Conservation (phyloP, 305 asterid genomes). For the Fraxinus greggii region DNA sequence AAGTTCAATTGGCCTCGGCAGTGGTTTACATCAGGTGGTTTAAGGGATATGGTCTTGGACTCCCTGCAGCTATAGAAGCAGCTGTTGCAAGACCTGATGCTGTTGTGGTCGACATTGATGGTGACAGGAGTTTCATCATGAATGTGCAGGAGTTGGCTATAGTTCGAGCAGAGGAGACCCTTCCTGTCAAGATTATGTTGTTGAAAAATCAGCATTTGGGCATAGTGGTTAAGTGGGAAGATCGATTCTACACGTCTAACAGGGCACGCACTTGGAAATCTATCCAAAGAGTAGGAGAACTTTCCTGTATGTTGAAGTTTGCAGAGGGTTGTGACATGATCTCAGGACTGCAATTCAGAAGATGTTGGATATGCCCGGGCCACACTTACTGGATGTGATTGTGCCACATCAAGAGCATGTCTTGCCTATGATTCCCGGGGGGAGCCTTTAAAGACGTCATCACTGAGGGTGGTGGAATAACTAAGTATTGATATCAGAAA, state of each 20-base stretch:
- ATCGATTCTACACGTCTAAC: constrained; percentile 54
- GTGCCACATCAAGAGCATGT: constrained; percentile 63
- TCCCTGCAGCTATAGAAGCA: constrained; percentile 65
- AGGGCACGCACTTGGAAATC: constrained; percentile 62
- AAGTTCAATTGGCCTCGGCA: constrained; percentile 57
- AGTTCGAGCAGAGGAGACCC: constrained; percentile 52
- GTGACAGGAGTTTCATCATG: constrained; percentile 69
- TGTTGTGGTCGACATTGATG: constrained; percentile 61
- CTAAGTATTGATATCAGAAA: constrained; percentile 24
- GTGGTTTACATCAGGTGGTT: constrained; percentile 59
- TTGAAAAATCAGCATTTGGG: constrained; percentile 61
- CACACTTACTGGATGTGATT: constrained; percentile 56
- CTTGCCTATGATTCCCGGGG: constrained; percentile 64
- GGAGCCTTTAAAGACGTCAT: constrained; percentile 61
- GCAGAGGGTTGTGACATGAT: constrained; percentile 57
- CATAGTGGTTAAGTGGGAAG: constrained; percentile 68
- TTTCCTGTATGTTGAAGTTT: constrained; percentile 58
- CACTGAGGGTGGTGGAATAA: constrained; percentile 57
- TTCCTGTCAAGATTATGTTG: constrained; percentile 56
- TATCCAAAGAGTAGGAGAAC: constrained; percentile 43
- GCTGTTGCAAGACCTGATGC: constrained; percentile 61
- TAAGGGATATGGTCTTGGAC: constrained; percentile 62
- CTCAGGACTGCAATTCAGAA: constrained; percentile 44
- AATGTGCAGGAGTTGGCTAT: constrained; percentile 64
- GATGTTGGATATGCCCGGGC: constrained; percentile 62